Evolutionary conservation across 2,329 filamentous ascomycete genomes (phyloP), one percentile per base, ranked within the genome.

Genomic region (Teratosphaeria pseudoeucalypti): DNA sequence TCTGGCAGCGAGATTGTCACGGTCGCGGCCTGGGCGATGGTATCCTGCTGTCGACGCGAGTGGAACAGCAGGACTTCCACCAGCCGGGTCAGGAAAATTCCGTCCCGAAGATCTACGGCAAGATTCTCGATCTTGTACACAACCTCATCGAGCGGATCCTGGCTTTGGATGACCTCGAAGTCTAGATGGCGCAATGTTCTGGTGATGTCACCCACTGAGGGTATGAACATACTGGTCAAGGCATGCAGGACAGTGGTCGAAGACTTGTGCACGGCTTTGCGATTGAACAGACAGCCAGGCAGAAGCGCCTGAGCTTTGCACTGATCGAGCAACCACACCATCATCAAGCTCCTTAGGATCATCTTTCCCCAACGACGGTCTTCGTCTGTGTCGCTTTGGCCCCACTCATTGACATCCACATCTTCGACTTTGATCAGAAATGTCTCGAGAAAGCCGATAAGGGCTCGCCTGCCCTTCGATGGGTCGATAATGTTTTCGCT

Each of bases 51-150:
- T 29, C 49, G 58, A 10, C 27, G 10, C 2, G 60, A 52, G 2
- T 47, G 63, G 62, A 80, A 81, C 3, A 84, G 72, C 2, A 86
- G 69, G 1, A 85, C 62, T 63, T 87, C 85, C 0, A 84, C 81
- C 10, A 86, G 74, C 56, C 81, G 78, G 5, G 81, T 81, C n/a
- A 87, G 70, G 53, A 81, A 73, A 9, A 86, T 76, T 1, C 85
- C 84, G 66, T 86, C 81, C 37, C 84, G 78, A 26, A 87, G 73
- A 65, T 86, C 84, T 9, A 83, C 77, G 0, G 83, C 84, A 27
- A 87, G 75, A 64, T 86, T 86, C 9, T 76, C 73, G 58, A 87
- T 79, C 47, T 72, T 72, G 66, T 84, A 86, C 0, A 76, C 72
- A 63, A 82, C 82, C 69, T 87, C 84, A 62, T 84, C 77, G 6